Evolutionary conservation across 768 basidiomycete genomes (phyloP).

Genomic region (Lactarius sanguifluus): DNA sequence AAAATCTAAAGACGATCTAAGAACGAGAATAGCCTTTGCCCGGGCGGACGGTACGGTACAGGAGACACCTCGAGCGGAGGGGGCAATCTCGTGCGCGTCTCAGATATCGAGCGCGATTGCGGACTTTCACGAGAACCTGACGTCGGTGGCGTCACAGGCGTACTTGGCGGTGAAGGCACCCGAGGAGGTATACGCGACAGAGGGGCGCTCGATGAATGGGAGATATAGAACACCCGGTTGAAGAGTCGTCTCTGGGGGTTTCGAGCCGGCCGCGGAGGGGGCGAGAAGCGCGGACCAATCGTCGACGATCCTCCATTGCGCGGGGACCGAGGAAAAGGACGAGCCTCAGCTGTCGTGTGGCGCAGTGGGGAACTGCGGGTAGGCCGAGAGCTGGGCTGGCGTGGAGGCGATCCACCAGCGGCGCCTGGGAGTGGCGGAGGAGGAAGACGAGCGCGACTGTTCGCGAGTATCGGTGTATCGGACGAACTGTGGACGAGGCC

Average conservation of each 20-base stretch:
- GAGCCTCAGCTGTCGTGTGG: neutral
- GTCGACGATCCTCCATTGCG: neutral
- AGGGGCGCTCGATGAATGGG: neutral
- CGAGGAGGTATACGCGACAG: neutral
- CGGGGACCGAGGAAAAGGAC: neutral
- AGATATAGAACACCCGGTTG: neutral
- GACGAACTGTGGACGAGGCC: constrained; percentile 15
- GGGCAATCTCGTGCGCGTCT: constrained; percentile 23
- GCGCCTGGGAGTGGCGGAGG: neutral
- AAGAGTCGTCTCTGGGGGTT: constrained; percentile 3
- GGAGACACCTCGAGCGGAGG: constrained; percentile 9
- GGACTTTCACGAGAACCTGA: neutral
- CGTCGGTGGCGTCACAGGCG: neutral
- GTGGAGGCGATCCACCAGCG: neutral
- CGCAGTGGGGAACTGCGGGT: neutral
- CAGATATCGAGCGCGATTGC: constrained; percentile 2
- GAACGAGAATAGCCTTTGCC: constrained; percentile 11
- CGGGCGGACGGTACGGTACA: constrained; percentile 18
- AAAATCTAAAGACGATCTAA: neutral
- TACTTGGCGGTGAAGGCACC: neutral
- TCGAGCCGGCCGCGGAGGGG: constrained; percentile 6
- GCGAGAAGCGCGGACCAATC: neutral
- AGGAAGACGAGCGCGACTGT: constrained; percentile 18
- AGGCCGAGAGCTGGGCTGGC: neutral
- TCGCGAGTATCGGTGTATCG: neutral